phyloP scores from a whole-genome alignment of 306 rosid genomes.

The Rosa multiflora region DNA sequence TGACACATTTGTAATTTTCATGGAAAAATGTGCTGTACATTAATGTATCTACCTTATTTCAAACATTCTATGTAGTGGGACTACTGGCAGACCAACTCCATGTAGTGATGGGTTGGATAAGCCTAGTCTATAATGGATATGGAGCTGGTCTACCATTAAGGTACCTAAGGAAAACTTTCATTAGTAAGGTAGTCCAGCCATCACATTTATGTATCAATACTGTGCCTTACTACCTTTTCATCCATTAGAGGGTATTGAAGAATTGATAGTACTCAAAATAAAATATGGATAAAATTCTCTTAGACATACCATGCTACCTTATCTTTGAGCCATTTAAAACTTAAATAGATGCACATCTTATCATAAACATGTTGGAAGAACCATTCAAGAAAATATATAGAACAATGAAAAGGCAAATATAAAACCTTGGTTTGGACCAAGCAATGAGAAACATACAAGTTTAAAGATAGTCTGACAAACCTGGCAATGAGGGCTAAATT shows the following conservation, averaged over 20 bases:
- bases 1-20: not conserved
- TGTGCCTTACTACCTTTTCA: not conserved
- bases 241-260: not conserved
- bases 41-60: not conserved
- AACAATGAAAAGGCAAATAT: not conserved
- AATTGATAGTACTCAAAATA: not conserved
- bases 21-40: not conserved
- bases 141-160: too few relatives aligned
- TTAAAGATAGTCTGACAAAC: conserved; percentile 37
- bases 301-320: not conserved
- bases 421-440: not conserved
- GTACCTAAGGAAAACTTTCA: not conserved
- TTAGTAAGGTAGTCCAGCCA: not conserved
- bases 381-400: not conserved
- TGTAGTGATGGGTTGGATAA: too few relatives aligned
- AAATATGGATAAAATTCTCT: not conserved
- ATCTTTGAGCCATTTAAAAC: not conserved
- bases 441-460: not conserved
- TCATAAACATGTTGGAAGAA: not conserved
- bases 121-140: too few relatives aligned
- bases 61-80: too few relatives aligned
- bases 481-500: conserved; percentile 51
- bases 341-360: not conserved
- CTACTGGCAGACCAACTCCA: too few relatives aligned
- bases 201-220: not conserved